phyloP scores from a whole-genome alignment of 2,329 filamentous ascomycete genomes.

The Colletotrichum limetticola region DNA sequence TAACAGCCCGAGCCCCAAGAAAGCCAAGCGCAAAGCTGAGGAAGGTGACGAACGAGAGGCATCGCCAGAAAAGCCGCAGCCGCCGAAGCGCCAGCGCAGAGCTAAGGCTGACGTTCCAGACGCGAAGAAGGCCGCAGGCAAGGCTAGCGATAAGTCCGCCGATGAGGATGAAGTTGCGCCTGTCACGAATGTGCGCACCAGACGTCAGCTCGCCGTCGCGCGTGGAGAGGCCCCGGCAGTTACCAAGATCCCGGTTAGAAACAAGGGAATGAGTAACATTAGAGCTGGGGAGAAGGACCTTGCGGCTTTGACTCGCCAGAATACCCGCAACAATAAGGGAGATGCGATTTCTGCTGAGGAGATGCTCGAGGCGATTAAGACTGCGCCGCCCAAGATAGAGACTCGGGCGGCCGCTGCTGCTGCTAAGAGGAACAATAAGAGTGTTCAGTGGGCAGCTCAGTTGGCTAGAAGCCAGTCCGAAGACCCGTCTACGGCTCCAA shows the following conservation, averaged over 20 bases:
- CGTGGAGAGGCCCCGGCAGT: conserved; percentile 18
- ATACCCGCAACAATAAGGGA: conserved; percentile 58
- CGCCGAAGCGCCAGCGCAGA: conserved; percentile 38
- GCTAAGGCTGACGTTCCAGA: conserved; percentile 36
- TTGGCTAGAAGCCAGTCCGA: conserved; percentile 25
- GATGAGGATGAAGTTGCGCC: background rate
- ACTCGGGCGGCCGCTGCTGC: background rate
- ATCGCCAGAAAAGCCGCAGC: conserved; percentile 26
- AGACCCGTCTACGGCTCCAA: background rate
- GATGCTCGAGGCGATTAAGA: conserved; percentile 42
- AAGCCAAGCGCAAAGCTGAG: conserved; percentile 48
- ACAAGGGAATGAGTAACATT: conserved; percentile 19
- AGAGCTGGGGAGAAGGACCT: conserved; percentile 54
- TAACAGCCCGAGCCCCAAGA: conserved; percentile 51
- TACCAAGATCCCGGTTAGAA: conserved; percentile 24
- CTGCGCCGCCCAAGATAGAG: background rate
- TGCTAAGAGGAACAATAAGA: conserved; percentile 18
- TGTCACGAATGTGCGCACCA: conserved; percentile 16
- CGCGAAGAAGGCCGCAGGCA: background rate
- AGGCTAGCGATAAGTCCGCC: background rate
- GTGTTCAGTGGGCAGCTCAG: conserved; percentile 22
- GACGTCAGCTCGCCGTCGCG: conserved; percentile 30
- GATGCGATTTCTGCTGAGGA: conserved; percentile 45
- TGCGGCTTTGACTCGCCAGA: conserved; percentile 52
- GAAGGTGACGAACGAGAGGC: conserved; percentile 34